A percentile compares a stretch with the other conserved stretches of the same genome.
Conservation (phyloP, 1,284 basidiomycete species). For the Cystobasidium slooffiae region DNA sequence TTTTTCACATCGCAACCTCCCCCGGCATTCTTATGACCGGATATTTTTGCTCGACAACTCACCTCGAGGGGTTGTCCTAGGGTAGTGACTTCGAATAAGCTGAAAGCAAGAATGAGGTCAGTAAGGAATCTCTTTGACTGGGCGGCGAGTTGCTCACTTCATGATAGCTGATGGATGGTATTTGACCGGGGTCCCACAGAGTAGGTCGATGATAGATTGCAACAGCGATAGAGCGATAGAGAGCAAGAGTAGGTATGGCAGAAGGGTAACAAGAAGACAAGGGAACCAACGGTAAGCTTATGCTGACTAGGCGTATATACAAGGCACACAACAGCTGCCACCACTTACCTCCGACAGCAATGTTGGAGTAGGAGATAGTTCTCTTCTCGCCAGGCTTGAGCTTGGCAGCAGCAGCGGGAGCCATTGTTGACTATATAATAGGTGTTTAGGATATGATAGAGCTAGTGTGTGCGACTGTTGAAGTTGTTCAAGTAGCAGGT, state of each 20-base stretch:
- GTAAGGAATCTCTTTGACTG: neutral
- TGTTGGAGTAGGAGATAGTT: slow-evolving; percentile 92
- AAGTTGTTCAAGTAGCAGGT: neutral
- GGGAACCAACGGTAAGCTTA: neutral
- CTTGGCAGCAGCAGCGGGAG: slow-evolving; percentile 64
- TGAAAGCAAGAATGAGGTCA: slow-evolving; percentile 16
- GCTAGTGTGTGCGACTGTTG: neutral
- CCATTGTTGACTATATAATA: slow-evolving; percentile 56
- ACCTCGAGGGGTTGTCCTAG: slow-evolving; percentile 96
- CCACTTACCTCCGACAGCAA: slow-evolving; percentile 78
- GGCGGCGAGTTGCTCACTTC: slow-evolving; percentile 19
- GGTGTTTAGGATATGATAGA: neutral
- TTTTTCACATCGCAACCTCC: no score
- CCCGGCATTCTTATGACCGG: no score
- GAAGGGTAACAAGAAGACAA: slow-evolving; percentile 32
- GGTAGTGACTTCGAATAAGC: slow-evolving; percentile 76
- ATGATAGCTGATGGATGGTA: slow-evolving; percentile 33
- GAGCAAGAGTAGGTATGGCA: slow-evolving; percentile 3
- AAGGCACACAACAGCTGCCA: neutral
- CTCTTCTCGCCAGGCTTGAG: slow-evolving; percentile 79
- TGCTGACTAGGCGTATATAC: neutral
- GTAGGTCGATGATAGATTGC: neutral
- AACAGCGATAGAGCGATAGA: neutral
- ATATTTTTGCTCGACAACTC: neutral
- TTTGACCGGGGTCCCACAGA: slow-evolving; percentile 15